These are phyloP conservation scores for Fusarium tuaranense DNA, from an alignment of 2,329 filamentous ascomycete species.

Conservation along the genomic window DNA sequence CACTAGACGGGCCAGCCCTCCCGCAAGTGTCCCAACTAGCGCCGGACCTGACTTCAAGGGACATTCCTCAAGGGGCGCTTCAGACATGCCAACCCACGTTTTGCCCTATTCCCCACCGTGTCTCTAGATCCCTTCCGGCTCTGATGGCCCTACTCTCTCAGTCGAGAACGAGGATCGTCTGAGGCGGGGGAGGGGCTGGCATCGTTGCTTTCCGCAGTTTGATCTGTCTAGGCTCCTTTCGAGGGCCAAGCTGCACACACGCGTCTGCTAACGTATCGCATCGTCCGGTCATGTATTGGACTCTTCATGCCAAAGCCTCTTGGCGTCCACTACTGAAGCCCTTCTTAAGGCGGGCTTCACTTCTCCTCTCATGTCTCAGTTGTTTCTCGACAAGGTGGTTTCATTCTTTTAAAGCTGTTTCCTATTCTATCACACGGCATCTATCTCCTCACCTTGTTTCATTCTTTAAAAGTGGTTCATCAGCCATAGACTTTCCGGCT, in stretches of 20 bases:
- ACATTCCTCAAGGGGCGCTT: slow-evolving; percentile 28
- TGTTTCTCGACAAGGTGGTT: slow-evolving; percentile 14
- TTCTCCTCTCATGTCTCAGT: slow-evolving; percentile 19
- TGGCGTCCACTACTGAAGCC: background rate
- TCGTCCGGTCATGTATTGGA: background rate
- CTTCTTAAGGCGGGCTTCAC: slow-evolving; percentile 32
- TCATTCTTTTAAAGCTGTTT: slow-evolving; percentile 20
- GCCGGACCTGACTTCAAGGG: slow-evolving; percentile 12
- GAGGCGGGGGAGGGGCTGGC: background rate
- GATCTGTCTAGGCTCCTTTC: slow-evolving; percentile 4
- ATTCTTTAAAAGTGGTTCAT: slow-evolving; percentile 32
- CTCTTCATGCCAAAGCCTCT: slow-evolving; percentile 3
- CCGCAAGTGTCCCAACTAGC: slow-evolving; percentile 7
- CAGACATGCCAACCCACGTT: slow-evolving; percentile 39
- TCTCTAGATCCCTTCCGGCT: slow-evolving; percentile 17
- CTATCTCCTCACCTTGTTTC: slow-evolving; percentile 13
- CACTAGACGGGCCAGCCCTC: background rate
- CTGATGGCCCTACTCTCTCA: background rate
- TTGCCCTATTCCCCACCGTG: slow-evolving; percentile 10
- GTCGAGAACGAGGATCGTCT: slow-evolving; percentile 23
- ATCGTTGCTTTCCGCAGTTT: slow-evolving; percentile 35
- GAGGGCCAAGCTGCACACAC: slow-evolving; percentile 13
- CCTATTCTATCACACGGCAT: slow-evolving; percentile 18
- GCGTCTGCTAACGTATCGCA: background rate
- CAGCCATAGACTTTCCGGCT: slow-evolving; percentile 19